These are phyloP conservation scores for Rhodotorula sp. DNA, from an alignment of 1,284 basidiomycete species.

Conservation along the genomic window DNA sequence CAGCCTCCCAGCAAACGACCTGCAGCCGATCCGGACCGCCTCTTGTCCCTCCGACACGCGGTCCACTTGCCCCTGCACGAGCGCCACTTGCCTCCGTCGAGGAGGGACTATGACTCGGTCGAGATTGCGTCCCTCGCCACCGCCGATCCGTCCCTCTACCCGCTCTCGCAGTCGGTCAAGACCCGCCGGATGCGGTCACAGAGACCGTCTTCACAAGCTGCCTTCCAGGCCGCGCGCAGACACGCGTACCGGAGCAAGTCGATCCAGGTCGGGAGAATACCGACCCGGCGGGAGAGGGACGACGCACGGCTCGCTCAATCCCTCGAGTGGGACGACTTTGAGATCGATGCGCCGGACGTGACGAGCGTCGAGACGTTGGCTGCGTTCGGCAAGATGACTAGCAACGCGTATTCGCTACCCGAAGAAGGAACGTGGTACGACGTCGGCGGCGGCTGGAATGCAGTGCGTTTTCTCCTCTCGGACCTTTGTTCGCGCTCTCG, in stretches of 20 bases:
- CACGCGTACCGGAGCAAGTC: slow-evolving; percentile 1
- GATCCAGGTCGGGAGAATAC: slow-evolving; percentile 5
- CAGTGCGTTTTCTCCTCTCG: slow-evolving; percentile 55
- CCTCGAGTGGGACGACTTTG: slow-evolving; percentile 36
- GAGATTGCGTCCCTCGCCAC: slow-evolving; percentile 23
- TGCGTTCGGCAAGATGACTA: slow-evolving; percentile 88
- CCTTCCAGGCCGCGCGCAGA: slow-evolving; percentile 30
- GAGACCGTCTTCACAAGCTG: slow-evolving; percentile 26
- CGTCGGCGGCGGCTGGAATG: slow-evolving; percentile 62
- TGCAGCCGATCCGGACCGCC: too few species aligned
- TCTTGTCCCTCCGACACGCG: slow-evolving; percentile 38
- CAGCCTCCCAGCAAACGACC: not conserved
- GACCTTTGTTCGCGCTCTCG: not conserved
- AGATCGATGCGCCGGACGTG: slow-evolving; percentile 58
- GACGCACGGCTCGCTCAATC: slow-evolving; percentile 14
- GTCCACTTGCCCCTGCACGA: slow-evolving; percentile 32
- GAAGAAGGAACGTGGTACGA: slow-evolving; percentile 71
- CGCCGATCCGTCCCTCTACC: not conserved
- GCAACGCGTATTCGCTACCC: slow-evolving; percentile 69
- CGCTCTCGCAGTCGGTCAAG: slow-evolving; percentile 11
- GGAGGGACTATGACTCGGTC: slow-evolving; percentile 25
- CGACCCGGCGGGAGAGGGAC: slow-evolving; percentile 3
- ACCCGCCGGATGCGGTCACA: slow-evolving; percentile 11
- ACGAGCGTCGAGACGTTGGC: slow-evolving; percentile 73
- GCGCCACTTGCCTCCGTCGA: slow-evolving; percentile 19